Base-by-base conservation (phyloP, 2,329 filamentous ascomycete genomes). In the Calonectria fujianensis region DNA sequence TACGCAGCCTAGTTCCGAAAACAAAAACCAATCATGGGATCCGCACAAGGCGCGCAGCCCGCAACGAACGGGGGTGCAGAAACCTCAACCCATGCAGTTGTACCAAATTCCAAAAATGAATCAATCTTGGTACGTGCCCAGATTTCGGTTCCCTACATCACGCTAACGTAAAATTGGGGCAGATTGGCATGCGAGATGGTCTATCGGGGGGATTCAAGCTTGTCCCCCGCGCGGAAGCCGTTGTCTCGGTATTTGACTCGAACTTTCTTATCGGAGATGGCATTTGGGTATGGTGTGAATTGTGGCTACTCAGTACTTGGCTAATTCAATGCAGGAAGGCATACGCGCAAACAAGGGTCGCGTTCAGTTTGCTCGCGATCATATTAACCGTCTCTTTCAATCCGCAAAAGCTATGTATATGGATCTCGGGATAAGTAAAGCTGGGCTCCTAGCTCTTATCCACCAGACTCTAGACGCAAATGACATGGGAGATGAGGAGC, bases 361-460 rank as follows among this genome's bases (percentile, higher is more conserved):
- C 0, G 66, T 82, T 2, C 81, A 82, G 32, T 82, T 82, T 73
- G 81, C 80, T 14, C 69, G 72, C 8, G 81, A 81, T 18, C 81
- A 82, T 66, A 77, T 82, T 52, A 74, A 81, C 69, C 77, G 81
- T 1, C 75, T 82, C 0, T 82, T 81, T 65, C 81, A 82, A 24
- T 77, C 80, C 2, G 81, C 81, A 31, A 82, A 82, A 31, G 81
- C 81, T 29, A 82, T 82, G 81, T 76, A 75, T 48, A 82, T 82
- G 81, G 80, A 82, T 35, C 61, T 82, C 13, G 81, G 81, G 2
- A 69, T 82, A 13, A 75, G 74, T 3, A 82, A 82, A 41, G 74
- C 75, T n/a, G 79, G 78, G 1, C 76, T 83, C 5, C 64, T 82
- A 1, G 68, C 51, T 9, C 72, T 80, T 1, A 72, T 82, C 5